Conservation (phyloP, 495 filamentous ascomycete species). For the Xylaria nigripes region DNA sequence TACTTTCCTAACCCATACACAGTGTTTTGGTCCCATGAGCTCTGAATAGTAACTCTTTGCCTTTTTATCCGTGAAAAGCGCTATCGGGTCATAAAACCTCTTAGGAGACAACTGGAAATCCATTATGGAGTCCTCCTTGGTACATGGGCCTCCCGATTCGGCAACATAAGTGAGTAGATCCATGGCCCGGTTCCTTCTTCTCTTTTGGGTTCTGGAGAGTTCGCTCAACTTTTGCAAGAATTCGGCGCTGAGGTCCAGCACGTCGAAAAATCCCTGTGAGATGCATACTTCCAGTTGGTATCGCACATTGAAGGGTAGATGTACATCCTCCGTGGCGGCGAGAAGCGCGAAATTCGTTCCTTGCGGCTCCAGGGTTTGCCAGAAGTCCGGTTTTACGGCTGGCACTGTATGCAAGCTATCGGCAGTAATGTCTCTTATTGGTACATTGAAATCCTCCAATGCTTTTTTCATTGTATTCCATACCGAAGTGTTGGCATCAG, state of each 20-base stretch:
- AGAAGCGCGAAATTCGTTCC: constrained; percentile 28
- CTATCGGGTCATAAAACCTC: constrained; percentile 61
- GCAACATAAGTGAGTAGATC: constrained; percentile 34
- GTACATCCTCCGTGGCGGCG: constrained; percentile 27
- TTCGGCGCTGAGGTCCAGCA: constrained; percentile 56
- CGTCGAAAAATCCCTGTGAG: constrained; percentile 69
- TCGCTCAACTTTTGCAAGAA: constrained; percentile 56
- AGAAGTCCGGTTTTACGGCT: constrained; percentile 31
- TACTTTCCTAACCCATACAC: constrained; percentile 64
- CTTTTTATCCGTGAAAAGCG: constrained; percentile 52
- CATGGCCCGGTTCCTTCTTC: constrained; percentile 27
- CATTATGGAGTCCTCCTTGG: constrained; percentile 17
- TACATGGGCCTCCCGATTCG: constrained; percentile 15
- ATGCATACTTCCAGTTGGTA: constrained; percentile 94
- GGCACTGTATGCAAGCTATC: constrained; percentile 19
- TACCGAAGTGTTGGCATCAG: constrained; percentile 6
- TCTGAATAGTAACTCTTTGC: constrained; percentile 39
- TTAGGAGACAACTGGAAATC: too few relatives aligned
- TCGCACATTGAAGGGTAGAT: constrained; percentile 62
- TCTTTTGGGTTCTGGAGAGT: constrained; percentile 26
- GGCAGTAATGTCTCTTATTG: constrained; percentile 28
- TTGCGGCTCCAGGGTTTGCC: constrained; percentile 49
- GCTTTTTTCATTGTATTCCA: constrained; percentile 44
- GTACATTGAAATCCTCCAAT: constrained; percentile 69
- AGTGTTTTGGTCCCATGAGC: constrained; percentile 58